These are phyloP conservation scores for Boletus speciosus DNA, from an alignment of 768 basidiomycete species.

Conservation along the genomic window DNA sequence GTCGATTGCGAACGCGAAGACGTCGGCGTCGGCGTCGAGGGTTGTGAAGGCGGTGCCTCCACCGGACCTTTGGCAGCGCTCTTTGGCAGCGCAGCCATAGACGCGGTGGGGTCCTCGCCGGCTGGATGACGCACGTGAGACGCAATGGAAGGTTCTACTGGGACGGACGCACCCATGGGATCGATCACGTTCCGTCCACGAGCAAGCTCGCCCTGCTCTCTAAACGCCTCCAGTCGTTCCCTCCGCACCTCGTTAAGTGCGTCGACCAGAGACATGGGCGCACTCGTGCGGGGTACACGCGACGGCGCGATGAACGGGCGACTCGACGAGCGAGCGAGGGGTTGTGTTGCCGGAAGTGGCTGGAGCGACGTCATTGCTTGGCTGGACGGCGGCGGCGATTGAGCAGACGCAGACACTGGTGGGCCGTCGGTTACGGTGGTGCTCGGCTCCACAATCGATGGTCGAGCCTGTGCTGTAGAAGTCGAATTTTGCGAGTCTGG, in stretches of 20 bases:
- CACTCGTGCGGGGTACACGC: slow-evolving; percentile 12
- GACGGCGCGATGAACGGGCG: slow-evolving; percentile 23
- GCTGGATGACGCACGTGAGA: slow-evolving; percentile 1
- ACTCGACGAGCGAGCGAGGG: not conserved
- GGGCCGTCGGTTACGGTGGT: not conserved
- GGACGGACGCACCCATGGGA: not conserved
- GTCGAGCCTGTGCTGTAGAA: not conserved
- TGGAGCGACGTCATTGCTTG: not conserved
- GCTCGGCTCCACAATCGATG: not conserved
- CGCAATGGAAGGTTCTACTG: no score
- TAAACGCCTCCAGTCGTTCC: not conserved
- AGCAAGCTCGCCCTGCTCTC: not conserved
- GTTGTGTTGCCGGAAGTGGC: slow-evolving; percentile 1
- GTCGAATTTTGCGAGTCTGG: not conserved
- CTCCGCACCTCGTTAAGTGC: slow-evolving; percentile 21
- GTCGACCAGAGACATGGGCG: slow-evolving; percentile 20
- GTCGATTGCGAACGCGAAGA: not conserved
- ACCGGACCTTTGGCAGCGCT: not conserved
- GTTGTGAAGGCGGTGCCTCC: not conserved
- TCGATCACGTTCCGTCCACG: not conserved
- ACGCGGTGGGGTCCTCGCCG: not conserved
- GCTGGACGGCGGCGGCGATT: not conserved
- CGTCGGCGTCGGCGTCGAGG: not conserved
- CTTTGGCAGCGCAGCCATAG: not conserved
- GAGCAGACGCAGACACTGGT: not conserved